phyloP scores from a whole-genome alignment of 495 filamentous ascomycete genomes.

The Penicillium paxilli region DNA sequence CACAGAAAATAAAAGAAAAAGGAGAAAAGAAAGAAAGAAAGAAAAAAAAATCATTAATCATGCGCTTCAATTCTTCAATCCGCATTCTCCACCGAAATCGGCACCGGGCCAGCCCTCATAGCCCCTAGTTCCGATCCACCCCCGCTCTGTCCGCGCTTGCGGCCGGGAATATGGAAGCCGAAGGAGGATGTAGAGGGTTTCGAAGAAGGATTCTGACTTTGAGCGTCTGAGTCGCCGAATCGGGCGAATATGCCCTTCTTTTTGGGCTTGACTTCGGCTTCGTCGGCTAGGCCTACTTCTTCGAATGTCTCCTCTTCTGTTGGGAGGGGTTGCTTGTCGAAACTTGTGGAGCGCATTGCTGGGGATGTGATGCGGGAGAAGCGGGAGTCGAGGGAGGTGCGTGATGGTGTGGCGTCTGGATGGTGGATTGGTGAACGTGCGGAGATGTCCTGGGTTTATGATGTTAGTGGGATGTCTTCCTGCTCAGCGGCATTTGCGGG shows the following conservation, averaged over 20 bases:
- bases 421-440: slow-evolving; percentile 76
- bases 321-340: slow-evolving; percentile 52
- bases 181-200: not conserved
- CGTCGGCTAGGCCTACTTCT: slow-evolving; percentile 85
- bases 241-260: slow-evolving; percentile 83
- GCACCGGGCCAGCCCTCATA: slow-evolving; percentile 40
- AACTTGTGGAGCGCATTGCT: slow-evolving; percentile 51
- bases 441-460: slow-evolving; percentile 72
- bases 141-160: slow-evolving; percentile 74
- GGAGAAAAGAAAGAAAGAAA: too few species aligned
- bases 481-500: not conserved
- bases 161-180: slow-evolving; percentile 66
- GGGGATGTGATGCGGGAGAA: slow-evolving; percentile 53
- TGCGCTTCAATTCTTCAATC: slow-evolving; percentile 15
- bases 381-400: slow-evolving; percentile 79
- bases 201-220: too few species aligned
- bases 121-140: slow-evolving; percentile 67
- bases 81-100: slow-evolving; percentile 27
- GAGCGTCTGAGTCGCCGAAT: slow-evolving; percentile 60
- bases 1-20: too few species aligned
- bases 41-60: not conserved
- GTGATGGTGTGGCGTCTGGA: slow-evolving; percentile 55
- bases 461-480: not conserved
- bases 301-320: slow-evolving; percentile 82
- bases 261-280: slow-evolving; percentile 68